phyloP scores from a whole-genome alignment of 768 basidiomycete genomes.

The Lactarius akahatsu region DNA sequence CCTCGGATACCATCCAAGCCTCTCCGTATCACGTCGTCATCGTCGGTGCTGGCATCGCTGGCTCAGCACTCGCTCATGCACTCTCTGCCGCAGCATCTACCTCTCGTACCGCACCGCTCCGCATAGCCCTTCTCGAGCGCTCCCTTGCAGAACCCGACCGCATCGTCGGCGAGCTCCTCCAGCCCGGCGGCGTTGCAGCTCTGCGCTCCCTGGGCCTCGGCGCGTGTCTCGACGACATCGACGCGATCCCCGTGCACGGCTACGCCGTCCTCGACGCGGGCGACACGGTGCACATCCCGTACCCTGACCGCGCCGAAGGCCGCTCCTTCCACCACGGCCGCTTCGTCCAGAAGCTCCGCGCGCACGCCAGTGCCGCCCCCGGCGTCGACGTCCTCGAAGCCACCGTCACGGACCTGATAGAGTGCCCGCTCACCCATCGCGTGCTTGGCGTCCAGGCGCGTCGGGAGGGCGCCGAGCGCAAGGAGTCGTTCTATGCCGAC shows the following conservation, averaged over 20 bases:
- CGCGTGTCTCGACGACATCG: slow-evolving; percentile 79
- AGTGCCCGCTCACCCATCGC: slow-evolving; percentile 49
- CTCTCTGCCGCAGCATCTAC: slow-evolving; percentile 57
- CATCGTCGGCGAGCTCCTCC: slow-evolving; percentile 95
- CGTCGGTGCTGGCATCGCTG: slow-evolving; percentile 91
- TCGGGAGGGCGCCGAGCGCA: slow-evolving; percentile 39
- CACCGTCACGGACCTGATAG: slow-evolving; percentile 73
- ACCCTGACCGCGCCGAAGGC: slow-evolving; percentile 71
- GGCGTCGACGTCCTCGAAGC: slow-evolving; percentile 84
- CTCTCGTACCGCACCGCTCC: slow-evolving; percentile 53
- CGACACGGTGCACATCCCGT: slow-evolving; percentile 82
- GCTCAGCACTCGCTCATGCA: slow-evolving; percentile 81
- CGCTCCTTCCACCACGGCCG: slow-evolving; percentile 92
- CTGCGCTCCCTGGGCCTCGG: slow-evolving; percentile 77
- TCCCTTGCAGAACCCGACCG: slow-evolving; percentile 92
- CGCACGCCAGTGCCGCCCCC: slow-evolving; percentile 54
- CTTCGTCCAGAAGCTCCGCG: slow-evolving; percentile 78
- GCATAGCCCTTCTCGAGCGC: slow-evolving; percentile 85
- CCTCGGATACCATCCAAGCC: slow-evolving; percentile 8
- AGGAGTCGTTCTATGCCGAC: slow-evolving; percentile 64
- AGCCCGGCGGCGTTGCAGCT: slow-evolving; percentile 85
- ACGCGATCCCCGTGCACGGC: slow-evolving; percentile 76
- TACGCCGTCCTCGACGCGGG: slow-evolving; percentile 77
- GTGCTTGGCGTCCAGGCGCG: slow-evolving; percentile 68
- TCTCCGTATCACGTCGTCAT: slow-evolving; percentile 74